Base-by-base conservation (phyloP, 345 rosid species). In the Stellera chamaejasme region DNA sequence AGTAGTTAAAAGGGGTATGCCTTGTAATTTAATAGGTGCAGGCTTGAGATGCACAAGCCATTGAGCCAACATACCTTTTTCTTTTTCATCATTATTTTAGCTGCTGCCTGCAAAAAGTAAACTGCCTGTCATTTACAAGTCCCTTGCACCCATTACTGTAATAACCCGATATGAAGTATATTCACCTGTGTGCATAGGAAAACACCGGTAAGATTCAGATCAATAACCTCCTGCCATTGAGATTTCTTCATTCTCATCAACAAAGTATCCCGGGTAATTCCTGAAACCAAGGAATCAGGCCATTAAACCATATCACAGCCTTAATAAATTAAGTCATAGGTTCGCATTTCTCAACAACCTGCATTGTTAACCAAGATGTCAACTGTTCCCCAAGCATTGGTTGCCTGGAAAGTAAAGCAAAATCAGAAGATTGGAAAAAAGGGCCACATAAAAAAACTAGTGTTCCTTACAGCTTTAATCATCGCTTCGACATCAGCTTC, bases 71-170 rank as follows among this genome's bases (percentile, higher is more conserved):
- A 32, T 76, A 84, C 90, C 92, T 80, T 90, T 73, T 59, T 83
- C 82, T 87, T 89, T 80, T 85, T 93, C 96, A 75, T 87, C 96
- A 89, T 89, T 74, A 93, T 83, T 80, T 87, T 93, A 54, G 82
- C 66, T 58, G 99, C 97, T 13, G 96, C 99, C 97, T 93, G 82
- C 69, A 80, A 72, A 71, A 61, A 58, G 63, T 39, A 66, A 56
- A 69, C n/a, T 50, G 58, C 58, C 36, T 32, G 39, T 32, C 53
- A 69, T 65, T 68, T 58, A 66, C 13, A 50, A 59, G 51, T 56
- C 19, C 13, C 4, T 42, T 45, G 56, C 39, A 72, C 48, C 63
- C 16, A 55, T 5, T 42, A 50, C 16, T 54, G 60, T 48, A 64
- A 45, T 23, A 44, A 59, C 32, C 62, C 42, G 47, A 54, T 56